Evolutionary conservation across 805 yeast species (phyloP), one percentile per base, ranked within the genome.

Genomic region (Wickerhamiella azyma): DNA sequence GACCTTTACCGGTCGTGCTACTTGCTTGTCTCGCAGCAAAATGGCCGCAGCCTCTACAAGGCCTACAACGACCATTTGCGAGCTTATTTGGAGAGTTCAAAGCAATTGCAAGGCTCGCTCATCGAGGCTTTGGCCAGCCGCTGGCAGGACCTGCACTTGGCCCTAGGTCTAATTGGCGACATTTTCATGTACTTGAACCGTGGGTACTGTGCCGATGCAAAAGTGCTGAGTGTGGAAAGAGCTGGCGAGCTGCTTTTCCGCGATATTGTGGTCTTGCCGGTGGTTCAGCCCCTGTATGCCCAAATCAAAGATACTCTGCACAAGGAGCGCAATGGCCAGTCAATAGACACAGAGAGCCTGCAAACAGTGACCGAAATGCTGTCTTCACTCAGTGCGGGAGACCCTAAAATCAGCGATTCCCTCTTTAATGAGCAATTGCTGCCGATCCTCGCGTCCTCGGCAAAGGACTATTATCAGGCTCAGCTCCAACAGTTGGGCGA

Each of bases 161-260:
- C 55, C 9, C 32, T 55, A 41, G 18, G 32, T 1, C 41, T 46
- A 13, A 46, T 55, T 17, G 43, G 48, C 13, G 58, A 56, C 40
- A 45, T 56, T n/a, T 52, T 56, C 49, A 49, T 53, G 51, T 56
- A 56, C 19, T 47, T 55, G 18, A 51, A 55, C 29, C 49, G 55
- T 7, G 45, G 51, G 4, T 52, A 39, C 39, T 54, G 58, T 32
- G 45, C 26, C 9, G 53, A 46, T 28, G 48, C 48, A 13, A 43
- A 46, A 2, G 26, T 37, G 2, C 49, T 51, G 8, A 26, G 48
- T 6, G 50, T 51, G 2, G 53, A 51, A 21, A 48, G 40, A n/a
- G 46, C 48, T 1, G 54, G 55, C 5, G 48, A 45, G 13, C 48
- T 43, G 7, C 45, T 51, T n/a, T 55, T 52, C 33, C 43, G 53